phyloP scores from a whole-genome alignment of 2,329 filamentous ascomycete genomes.

The Apiospora marii region DNA sequence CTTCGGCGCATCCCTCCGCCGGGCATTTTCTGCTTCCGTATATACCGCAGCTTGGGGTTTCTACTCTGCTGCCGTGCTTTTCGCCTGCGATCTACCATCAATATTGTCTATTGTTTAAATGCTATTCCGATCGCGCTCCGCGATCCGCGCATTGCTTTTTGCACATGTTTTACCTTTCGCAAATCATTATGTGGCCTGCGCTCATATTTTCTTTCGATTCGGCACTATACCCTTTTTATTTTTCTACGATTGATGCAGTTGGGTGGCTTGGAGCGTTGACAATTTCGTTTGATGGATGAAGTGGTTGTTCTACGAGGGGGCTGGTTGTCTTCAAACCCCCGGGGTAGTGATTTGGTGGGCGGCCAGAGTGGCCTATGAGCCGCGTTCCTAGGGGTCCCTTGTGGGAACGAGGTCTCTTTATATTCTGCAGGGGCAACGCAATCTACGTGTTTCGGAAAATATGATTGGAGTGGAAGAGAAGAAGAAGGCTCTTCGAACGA shows the following conservation, averaged over 20 bases:
- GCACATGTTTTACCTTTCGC: background rate
- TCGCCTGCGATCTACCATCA: background rate
- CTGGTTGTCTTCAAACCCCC: background rate
- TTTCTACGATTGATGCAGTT: conserved; percentile 19
- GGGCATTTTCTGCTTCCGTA: background rate
- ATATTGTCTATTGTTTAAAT: conserved; percentile 24
- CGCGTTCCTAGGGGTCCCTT: background rate
- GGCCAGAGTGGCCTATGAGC: background rate
- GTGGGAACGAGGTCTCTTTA: background rate
- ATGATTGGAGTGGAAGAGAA: background rate
- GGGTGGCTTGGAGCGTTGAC: conserved; percentile 23
- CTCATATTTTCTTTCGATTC: conserved; percentile 21
- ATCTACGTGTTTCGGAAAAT: conserved; percentile 2
- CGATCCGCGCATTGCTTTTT: conserved; percentile 14
- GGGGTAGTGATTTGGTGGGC: background rate
- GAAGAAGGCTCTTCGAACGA: conserved; percentile 4
- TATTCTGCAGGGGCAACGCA: conserved; percentile 11
- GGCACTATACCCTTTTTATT: conserved; percentile 25
- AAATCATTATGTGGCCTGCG: conserved; percentile 3
- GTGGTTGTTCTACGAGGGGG: background rate
- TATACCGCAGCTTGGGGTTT: conserved; percentile 2
- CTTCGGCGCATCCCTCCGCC: background rate
- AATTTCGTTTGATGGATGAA: background rate
- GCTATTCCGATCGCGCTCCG: background rate
- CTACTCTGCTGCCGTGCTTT: background rate